These are phyloP conservation scores for Canariomyces notabilis DNA, from an alignment of 2,329 filamentous ascomycete species.

Conservation along the genomic window DNA sequence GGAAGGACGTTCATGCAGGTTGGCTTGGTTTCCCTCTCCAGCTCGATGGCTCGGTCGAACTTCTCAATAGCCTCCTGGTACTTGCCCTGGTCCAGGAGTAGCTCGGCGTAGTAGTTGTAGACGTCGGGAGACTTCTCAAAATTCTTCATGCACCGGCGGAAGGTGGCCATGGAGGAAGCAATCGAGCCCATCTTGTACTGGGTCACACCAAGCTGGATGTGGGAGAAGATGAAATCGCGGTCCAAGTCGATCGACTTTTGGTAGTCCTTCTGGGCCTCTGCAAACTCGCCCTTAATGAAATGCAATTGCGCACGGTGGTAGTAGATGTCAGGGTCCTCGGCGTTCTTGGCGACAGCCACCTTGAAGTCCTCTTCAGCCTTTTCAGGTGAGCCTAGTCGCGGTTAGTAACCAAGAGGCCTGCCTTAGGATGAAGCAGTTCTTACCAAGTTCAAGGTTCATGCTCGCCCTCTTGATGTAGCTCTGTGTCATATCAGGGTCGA, in stretches of 20 bases:
- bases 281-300: constrained; percentile 93
- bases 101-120: constrained; percentile 99
- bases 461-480: constrained; percentile 98
- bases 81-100: constrained; percentile 93
- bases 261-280: constrained; percentile 94
- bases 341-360: constrained; percentile 76
- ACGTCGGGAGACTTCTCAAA: constrained; percentile 95
- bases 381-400: constrained; percentile 64
- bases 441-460: constrained; percentile 92
- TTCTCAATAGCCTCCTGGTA: constrained; percentile 94
- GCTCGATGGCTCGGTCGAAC: constrained; percentile 96
- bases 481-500: constrained; percentile 83
- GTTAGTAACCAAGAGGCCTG: constrained; percentile 28
- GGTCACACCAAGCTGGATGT: constrained; percentile 97
- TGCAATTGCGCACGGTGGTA: constrained; percentile 98
- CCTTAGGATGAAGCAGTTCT: constrained; percentile 28
- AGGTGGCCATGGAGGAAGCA: constrained; percentile 96
- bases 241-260: constrained; percentile 98
- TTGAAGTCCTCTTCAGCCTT: constrained; percentile 84
- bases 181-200: constrained; percentile 99
- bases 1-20: constrained; percentile 96
- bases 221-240: constrained; percentile 94
- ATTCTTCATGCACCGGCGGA: constrained; percentile 96
- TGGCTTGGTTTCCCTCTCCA: constrained; percentile 92
- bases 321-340: constrained; percentile 91